phyloP scores from a whole-genome alignment of 345 rosid genomes.

The Eucalyptus marginata region DNA sequence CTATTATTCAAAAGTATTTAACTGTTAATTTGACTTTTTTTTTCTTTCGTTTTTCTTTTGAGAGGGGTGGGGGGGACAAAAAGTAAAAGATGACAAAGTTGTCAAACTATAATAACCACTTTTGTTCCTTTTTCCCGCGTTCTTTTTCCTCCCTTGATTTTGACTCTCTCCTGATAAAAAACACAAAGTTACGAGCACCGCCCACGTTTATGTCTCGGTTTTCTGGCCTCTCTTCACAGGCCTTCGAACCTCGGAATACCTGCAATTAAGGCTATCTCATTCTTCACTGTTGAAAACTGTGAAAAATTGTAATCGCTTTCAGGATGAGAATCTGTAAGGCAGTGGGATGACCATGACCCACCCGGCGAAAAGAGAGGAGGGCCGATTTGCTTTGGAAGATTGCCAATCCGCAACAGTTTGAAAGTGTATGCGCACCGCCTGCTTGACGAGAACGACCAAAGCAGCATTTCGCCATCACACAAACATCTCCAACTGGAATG shows the following conservation, averaged over 20 bases:
- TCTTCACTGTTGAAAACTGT: not conserved
- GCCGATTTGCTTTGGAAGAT: not conserved
- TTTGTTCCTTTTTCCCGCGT: conserved; percentile 13
- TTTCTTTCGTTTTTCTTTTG: not conserved
- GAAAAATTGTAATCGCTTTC: not conserved
- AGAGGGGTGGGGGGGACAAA: conserved; percentile 2
- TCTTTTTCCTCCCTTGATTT: not conserved
- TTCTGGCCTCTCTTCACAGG: not conserved
- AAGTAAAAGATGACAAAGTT: conserved; percentile 3
- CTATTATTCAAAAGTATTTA: not conserved
- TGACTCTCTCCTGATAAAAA: not conserved
- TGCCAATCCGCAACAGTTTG: not conserved
- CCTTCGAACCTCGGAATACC: not conserved
- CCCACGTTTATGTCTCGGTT: not conserved
- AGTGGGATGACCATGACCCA: not conserved
- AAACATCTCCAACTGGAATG: conserved; percentile 16
- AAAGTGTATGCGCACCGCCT: conserved; percentile 8
- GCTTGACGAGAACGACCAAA: conserved; percentile 32
- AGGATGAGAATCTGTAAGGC: not conserved
- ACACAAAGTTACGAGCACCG: not conserved
- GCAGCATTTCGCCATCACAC: conserved; percentile 2
- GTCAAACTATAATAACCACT: conserved; percentile 13
- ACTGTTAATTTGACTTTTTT: not conserved
- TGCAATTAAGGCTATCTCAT: not conserved
- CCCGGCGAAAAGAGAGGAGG: not conserved